Evolutionary conservation across 805 yeast species (phyloP), one percentile per base, ranked within the genome.

Genomic region (Teunomyces aglyptinius): DNA sequence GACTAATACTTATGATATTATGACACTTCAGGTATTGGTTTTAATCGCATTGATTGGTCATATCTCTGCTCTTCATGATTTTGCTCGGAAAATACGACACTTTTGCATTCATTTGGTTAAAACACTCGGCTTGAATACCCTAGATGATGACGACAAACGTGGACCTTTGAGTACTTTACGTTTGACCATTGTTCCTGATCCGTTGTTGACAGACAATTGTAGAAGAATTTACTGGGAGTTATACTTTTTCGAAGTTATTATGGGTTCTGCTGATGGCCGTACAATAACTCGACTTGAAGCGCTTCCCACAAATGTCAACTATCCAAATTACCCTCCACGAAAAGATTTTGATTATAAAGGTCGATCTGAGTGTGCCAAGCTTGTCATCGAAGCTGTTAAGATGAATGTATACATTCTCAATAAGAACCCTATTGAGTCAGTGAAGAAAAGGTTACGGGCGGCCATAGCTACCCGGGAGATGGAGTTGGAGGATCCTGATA

Each of bases 241-340:
- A 5, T 73, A 74, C 53, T 78, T 76, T 53, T 65, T 78, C 43
- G 83, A 78, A 56, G 74, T 78, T 7, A 63, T 77, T 31, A 75
- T 76, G 49, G 82, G 82, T 1, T 77, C 81, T 5, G 80, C 83
- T 0, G 79, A 78, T 42, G 82, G 82, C 8, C 65, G 62, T 41
- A 60, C 78, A 1, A 31, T 54, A 11, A 43, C 81, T 1, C 53
- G 59, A 8, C 50, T 78, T 12, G 70, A 77, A 1, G 56, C 65
- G 2, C 44, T 63, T 1, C 60, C 64, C 26, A 60, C 72, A 31
- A 56, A 63, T n/a, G 65, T 71, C 3, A 50, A 65, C 1, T 77
- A 61, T 52, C 83, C 83, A 2, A 50, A 56, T 0, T 46, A 49
- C 0, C 73, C 77, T 3, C 43, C 71, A 1, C 57, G 60, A 13